Evolutionary conservation across 1,284 basidiomycete genomes (phyloP).

Genomic region (Cryptococcus sp.): DNA sequence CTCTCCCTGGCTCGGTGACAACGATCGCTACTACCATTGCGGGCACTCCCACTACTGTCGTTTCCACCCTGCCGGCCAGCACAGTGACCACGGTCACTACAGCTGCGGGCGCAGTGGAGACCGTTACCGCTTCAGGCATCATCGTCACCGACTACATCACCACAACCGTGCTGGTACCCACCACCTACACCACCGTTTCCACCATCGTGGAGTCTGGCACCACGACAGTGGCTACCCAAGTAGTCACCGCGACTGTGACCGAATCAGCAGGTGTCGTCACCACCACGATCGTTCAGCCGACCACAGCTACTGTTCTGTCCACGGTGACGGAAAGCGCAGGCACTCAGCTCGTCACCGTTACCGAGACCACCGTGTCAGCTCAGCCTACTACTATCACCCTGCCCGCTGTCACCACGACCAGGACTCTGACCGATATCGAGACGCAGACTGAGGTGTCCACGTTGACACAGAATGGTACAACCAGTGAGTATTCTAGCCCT

Average conservation of each 20-base stretch:
- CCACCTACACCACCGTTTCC: neutral
- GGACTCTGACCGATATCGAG: slow-evolving; percentile 3
- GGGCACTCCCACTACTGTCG: slow-evolving; percentile 5
- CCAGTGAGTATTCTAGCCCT: slow-evolving; percentile 6
- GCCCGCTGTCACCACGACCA: neutral
- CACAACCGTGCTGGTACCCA: slow-evolving; percentile 1
- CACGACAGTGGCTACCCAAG: neutral
- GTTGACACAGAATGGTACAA: slow-evolving; percentile 7
- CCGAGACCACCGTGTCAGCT: slow-evolving; percentile 1
- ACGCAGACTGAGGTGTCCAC: slow-evolving; percentile 10
- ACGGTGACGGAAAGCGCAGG: neutral
- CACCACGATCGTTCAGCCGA: neutral
- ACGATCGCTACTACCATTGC: slow-evolving; percentile 10
- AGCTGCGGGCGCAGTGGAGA: neutral
- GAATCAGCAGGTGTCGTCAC: slow-evolving; percentile 1
- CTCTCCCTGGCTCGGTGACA: slow-evolving; percentile 3
- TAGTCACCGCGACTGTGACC: slow-evolving; percentile 1
- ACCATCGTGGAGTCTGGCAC: slow-evolving; percentile 2
- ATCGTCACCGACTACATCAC: neutral
- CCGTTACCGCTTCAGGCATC: slow-evolving; percentile 7
- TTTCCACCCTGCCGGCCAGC: slow-evolving; percentile 11
- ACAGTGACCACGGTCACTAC: slow-evolving; percentile 11
- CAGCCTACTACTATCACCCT: slow-evolving; percentile 5
- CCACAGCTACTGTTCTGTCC: neutral
- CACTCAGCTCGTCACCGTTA: slow-evolving; percentile 4